A percentile compares a stretch with the other conserved stretches of the same genome.
Conservation (phyloP, 805 yeast genomes). For the Starmerella potacharoeniae region DNA sequence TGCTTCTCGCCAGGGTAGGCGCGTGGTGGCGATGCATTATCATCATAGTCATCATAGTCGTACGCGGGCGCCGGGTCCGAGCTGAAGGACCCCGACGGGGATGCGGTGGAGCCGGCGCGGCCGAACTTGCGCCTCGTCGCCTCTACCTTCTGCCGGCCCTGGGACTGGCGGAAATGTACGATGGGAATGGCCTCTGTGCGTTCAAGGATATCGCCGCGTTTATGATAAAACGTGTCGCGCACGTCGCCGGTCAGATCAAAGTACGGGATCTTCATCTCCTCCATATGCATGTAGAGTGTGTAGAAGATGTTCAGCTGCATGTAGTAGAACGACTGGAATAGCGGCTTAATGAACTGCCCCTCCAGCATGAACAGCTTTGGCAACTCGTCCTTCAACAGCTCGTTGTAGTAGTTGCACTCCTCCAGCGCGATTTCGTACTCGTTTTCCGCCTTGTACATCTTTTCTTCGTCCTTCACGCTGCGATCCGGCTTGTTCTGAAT, state of each 20-base stretch:
- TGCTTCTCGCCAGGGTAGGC: conserved; percentile 20
- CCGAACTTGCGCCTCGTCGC: conserved; percentile 62
- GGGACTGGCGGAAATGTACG: conserved; percentile 81
- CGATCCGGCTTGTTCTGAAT: conserved; percentile 73
- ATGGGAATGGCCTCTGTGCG: conserved; percentile 69
- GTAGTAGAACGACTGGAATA: conserved; percentile 87
- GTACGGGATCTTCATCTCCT: conserved; percentile 93
- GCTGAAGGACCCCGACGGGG: background rate
- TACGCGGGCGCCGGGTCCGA: conserved; percentile 16
- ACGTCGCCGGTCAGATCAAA: conserved; percentile 80
- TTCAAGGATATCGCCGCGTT: conserved; percentile 87
- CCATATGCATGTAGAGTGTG: conserved; percentile 81
- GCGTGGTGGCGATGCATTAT: background rate
- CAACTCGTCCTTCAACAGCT: conserved; percentile 80
- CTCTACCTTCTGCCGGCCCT: conserved; percentile 61
- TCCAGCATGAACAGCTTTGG: conserved; percentile 82
- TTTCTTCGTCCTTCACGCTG: conserved; percentile 83
- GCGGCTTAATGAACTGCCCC: conserved; percentile 83
- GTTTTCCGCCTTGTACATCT: conserved; percentile 75
- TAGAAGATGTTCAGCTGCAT: conserved; percentile 97
- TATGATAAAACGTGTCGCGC: conserved; percentile 60
- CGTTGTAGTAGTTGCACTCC: conserved; percentile 92
- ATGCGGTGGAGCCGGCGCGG: conserved; percentile 12
- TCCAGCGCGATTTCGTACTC: conserved; percentile 84
- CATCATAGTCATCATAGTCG: conserved; percentile 10